Percentiles rank a stretch among this genome's conserved stretches.
phyloP scores from a whole-genome alignment of 2,329 filamentous ascomycete species.

The Trichophyton rubrum region DNA sequence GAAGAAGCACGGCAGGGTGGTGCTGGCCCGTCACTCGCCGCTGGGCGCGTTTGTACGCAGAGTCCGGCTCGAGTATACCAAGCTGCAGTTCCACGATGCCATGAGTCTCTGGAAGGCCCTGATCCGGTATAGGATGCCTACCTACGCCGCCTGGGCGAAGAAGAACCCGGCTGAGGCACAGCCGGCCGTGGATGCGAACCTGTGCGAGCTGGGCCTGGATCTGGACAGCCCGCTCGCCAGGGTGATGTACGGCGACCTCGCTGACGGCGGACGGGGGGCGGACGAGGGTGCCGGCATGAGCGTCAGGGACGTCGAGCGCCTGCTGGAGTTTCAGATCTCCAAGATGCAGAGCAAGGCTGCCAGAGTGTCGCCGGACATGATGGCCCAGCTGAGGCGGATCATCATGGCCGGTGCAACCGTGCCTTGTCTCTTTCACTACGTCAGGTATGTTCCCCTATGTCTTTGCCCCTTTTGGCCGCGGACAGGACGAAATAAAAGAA shows the following conservation, averaged over 20 bases:
- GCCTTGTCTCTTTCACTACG: slow-evolving; percentile 63
- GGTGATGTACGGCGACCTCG: slow-evolving; percentile 40
- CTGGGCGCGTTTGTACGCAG: slow-evolving; percentile 70
- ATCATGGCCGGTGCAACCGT: slow-evolving; percentile 54
- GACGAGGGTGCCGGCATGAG: slow-evolving; percentile 23
- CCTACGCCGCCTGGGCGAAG: slow-evolving; percentile 48
- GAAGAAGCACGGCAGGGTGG: slow-evolving; percentile 40
- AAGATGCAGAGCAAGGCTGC: slow-evolving; percentile 78
- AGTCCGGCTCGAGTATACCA: slow-evolving; percentile 64
- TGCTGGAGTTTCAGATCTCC: slow-evolving; percentile 79
- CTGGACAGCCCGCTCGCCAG: slow-evolving; percentile 36
- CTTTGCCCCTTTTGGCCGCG: no score
- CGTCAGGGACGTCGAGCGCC: slow-evolving; percentile 53
- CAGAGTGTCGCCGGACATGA: slow-evolving; percentile 63
- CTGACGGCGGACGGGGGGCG: slow-evolving; percentile 24
- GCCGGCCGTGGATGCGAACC: slow-evolving; percentile 49
- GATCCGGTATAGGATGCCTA: slow-evolving; percentile 66
- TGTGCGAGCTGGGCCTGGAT: slow-evolving; percentile 48
- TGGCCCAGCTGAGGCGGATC: slow-evolving; percentile 55
- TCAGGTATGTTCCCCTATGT: slow-evolving; percentile 40
- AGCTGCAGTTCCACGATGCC: slow-evolving; percentile 67
- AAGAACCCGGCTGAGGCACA: slow-evolving; percentile 37
- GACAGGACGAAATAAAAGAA: background rate
- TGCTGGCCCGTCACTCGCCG: slow-evolving; percentile 60
- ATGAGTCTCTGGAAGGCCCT: slow-evolving; percentile 72